A percentile compares a stretch with the other conserved stretches of the same genome.
Evolutionary conservation across 371 early-diverging fungal genomes (phyloP).

Genomic region (Blakeslea trispora): DNA sequence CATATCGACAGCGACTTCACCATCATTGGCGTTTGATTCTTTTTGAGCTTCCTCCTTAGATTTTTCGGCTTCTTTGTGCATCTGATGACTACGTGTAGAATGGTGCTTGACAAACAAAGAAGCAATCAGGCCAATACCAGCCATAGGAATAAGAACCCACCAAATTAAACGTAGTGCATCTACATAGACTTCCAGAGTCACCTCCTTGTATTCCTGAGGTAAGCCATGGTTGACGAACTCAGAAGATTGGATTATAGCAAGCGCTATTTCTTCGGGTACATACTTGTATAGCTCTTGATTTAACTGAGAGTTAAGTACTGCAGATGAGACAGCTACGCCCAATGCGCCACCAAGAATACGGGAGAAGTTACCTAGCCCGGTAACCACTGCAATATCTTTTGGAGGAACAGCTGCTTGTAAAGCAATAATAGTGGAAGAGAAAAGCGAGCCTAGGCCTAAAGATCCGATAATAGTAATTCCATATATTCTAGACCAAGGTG

Average conservation of each 20-base stretch:
- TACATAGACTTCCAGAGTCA: conserved; percentile 29
- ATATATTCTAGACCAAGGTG: conserved; percentile 35
- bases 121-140: conserved; percentile 30
- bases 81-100: conserved; percentile 13
- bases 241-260: conserved; percentile 28
- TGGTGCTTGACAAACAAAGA: conserved; percentile 25
- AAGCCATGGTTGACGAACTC: conserved; percentile 43
- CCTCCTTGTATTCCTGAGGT: conserved; percentile 31
- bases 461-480: conserved; percentile 40
- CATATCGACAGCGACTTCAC: not conserved
- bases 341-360: conserved; percentile 52
- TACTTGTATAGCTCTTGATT: conserved; percentile 23
- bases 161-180: conserved; percentile 35
- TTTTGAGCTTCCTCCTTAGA: not conserved
- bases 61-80: not conserved
- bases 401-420: conserved; percentile 46
- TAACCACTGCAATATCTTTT: conserved; percentile 50
- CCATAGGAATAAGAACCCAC: conserved; percentile 41
- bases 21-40: not conserved
- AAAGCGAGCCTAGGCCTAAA: conserved; percentile 32
- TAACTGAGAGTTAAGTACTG: conserved; percentile 41
- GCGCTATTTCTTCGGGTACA: conserved; percentile 31
- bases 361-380: conserved; percentile 48
- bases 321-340: conserved; percentile 47
- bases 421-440: conserved; percentile 47